Evolutionary conservation across 306 rosid species (phyloP).

Genomic region (Citrullus colocynthis): DNA sequence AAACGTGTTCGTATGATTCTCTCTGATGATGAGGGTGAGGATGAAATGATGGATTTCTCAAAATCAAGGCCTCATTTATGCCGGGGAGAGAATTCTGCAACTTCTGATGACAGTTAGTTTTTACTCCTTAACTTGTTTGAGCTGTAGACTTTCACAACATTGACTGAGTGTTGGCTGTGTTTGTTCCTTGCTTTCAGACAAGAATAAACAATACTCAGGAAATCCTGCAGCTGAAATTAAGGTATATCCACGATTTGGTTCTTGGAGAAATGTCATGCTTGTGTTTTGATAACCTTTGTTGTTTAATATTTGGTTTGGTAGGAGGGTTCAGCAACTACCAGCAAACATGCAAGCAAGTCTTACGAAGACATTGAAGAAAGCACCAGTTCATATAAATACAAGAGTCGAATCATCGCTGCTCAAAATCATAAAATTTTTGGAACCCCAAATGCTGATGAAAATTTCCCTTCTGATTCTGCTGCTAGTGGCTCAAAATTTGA

Average conservation of each 20-base stretch:
- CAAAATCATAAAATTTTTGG: constrained; percentile 28
- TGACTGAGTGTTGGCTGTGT: constrained; percentile 11
- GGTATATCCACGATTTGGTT: constrained; percentile 28
- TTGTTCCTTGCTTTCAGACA: constrained; percentile 42
- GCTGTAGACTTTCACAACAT: constrained; percentile 6
- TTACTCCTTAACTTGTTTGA: constrained; percentile 18
- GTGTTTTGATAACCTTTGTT: constrained; percentile 7
- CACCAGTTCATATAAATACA: constrained; percentile 54
- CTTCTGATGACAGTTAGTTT: constrained; percentile 43
- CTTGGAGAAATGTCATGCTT: constrained; percentile 7
- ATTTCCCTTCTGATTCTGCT: constrained; percentile 29
- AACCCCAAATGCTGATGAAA: constrained; percentile 36
- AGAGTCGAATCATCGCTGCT: constrained; percentile 22
- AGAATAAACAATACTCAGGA: constrained; percentile 15
- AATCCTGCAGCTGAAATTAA: constrained; percentile 28
- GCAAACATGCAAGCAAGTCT: constrained; percentile 21
- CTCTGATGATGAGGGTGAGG: constrained; percentile 64
- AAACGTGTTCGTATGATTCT: constrained; percentile 50
- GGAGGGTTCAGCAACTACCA: constrained; percentile 36
- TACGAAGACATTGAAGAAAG: constrained; percentile 47
- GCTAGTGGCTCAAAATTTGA: constrained; percentile 45
- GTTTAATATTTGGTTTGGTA: constrained; percentile 28
- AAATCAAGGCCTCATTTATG: constrained; percentile 22
- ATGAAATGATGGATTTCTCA: constrained; percentile 25
- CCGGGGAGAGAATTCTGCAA: constrained; percentile 29